Evolutionary conservation across 106 monocot genomes (phyloP).

Genomic region (Gastrodia elata): DNA sequence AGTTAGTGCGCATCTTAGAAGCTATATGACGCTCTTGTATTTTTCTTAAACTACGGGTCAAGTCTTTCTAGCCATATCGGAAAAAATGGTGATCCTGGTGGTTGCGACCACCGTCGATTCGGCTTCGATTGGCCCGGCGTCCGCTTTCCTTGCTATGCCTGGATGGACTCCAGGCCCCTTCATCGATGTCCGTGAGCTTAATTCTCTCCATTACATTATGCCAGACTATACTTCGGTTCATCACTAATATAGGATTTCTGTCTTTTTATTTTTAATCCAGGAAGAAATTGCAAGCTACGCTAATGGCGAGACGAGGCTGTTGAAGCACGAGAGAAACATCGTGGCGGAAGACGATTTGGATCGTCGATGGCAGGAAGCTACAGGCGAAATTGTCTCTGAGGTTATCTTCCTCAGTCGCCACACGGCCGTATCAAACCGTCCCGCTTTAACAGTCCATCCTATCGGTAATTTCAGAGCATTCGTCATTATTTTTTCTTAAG

Average conservation of each 20-base stretch:
- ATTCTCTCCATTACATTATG: not conserved
- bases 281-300: slow-evolving; percentile 59
- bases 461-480: no score
- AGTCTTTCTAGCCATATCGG: not conserved
- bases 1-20: no score
- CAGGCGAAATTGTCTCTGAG: slow-evolving; percentile 72
- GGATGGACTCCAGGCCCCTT: slow-evolving; percentile 77
- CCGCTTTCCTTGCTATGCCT: slow-evolving; percentile 88
- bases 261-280: slow-evolving; percentile 5
- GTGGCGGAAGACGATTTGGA: slow-evolving; percentile 85
- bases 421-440: slow-evolving; percentile 65
- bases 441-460: slow-evolving; percentile 92
- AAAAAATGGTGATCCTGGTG: slow-evolving; percentile 70
- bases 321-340: slow-evolving; percentile 68
- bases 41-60: not conserved
- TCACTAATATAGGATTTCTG: not conserved
- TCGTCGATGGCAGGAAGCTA: slow-evolving; percentile 66
- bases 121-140: slow-evolving; percentile 80
- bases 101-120: slow-evolving; percentile 82
- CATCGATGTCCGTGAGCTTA: slow-evolving; percentile 16
- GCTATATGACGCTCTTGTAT: no score
- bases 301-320: slow-evolving; percentile 58
- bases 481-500: no score
- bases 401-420: slow-evolving; percentile 91
- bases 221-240: not conserved